Conservation (phyloP, 805 yeast species). For the Maudiozyma saulgeensis region DNA sequence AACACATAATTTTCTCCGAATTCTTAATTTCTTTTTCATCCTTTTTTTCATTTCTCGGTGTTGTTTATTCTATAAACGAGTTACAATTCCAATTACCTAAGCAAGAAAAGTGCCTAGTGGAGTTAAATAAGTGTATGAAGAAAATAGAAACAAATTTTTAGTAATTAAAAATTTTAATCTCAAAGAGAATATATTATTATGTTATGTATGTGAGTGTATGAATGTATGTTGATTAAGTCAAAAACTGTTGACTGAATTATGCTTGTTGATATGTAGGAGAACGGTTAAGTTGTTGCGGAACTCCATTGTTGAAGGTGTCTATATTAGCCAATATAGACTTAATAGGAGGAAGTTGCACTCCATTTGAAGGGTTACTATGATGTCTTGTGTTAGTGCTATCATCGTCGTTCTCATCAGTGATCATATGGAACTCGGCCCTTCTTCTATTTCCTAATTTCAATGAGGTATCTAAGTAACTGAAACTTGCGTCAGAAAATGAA, state of each 20-base stretch:
- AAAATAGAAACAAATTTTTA: too few species aligned
- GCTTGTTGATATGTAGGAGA: not conserved
- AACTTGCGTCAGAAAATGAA: not conserved
- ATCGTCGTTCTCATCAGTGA: slow-evolving; percentile 7
- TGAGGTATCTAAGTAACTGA: not conserved
- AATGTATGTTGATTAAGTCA: not conserved
- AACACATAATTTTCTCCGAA: too few species aligned
- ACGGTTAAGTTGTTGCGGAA: not conserved
- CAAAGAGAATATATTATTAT: too few species aligned
- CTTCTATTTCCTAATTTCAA: not conserved
- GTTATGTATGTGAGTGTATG: not conserved
- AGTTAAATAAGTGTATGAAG: too few species aligned
- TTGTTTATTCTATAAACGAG: too few species aligned
- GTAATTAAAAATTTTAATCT: too few species aligned
- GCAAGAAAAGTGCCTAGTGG: too few species aligned
- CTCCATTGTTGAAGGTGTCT: slow-evolving; percentile 4
- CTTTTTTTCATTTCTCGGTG: too few species aligned
- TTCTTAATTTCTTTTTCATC: too few species aligned
- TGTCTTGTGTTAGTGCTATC: slow-evolving; percentile 1
- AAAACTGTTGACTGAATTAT: not conserved
- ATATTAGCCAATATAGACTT: slow-evolving; percentile 14
- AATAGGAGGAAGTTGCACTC: slow-evolving; percentile 15
- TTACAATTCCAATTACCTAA: too few species aligned
- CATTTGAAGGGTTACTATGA: slow-evolving; percentile 2
- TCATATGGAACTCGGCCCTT: slow-evolving; percentile 7